Percentiles rank a stretch among this genome's conserved stretches.
phyloP scores from a whole-genome alignment of 2,329 filamentous ascomycete genomes.

The Rhinocladiella mackenziei region DNA sequence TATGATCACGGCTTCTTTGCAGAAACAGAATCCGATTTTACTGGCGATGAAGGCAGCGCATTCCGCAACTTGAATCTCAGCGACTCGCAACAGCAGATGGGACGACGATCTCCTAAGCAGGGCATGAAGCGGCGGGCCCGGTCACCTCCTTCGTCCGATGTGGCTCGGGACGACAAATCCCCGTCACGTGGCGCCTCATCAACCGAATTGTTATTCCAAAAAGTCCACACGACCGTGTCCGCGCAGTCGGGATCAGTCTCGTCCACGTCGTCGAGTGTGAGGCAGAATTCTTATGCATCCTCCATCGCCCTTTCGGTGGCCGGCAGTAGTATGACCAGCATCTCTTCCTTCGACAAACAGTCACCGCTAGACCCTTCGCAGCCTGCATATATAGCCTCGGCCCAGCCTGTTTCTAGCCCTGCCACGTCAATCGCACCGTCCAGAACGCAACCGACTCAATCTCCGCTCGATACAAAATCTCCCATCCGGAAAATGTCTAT shows the following conservation, averaged over 20 bases:
- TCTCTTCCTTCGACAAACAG: slow-evolving; percentile 57
- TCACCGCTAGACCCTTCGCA: slow-evolving; percentile 60
- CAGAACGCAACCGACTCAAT: slow-evolving; percentile 29
- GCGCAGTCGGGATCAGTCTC: slow-evolving; percentile 60
- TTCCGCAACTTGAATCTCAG: slow-evolving; percentile 38
- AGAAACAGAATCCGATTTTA: slow-evolving; percentile 43
- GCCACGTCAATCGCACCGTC: slow-evolving; percentile 35
- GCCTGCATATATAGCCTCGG: slow-evolving; percentile 47
- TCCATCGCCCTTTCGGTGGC: slow-evolving; percentile 55
- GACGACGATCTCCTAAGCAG: slow-evolving; percentile 40
- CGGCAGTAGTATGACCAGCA: slow-evolving; percentile 63
- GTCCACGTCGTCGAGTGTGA: slow-evolving; percentile 60
- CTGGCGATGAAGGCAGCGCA: slow-evolving; percentile 38
- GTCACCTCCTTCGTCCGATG: slow-evolving; percentile 59
- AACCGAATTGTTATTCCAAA: slow-evolving; percentile 13
- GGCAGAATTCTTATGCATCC: slow-evolving; percentile 61
- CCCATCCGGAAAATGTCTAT: slow-evolving; percentile 48
- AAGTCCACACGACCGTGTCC: slow-evolving; percentile 10
- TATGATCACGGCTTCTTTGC: slow-evolving; percentile 59
- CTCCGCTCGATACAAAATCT: slow-evolving; percentile 32
- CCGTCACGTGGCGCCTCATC: slow-evolving; percentile 27
- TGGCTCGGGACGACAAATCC: slow-evolving; percentile 36
- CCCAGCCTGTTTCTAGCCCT: slow-evolving; percentile 39
- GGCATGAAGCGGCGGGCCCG: slow-evolving; percentile 63
- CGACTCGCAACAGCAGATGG: slow-evolving; percentile 38